Conservation (phyloP, 106 monocot species). For the Iris macrosiphon region DNA sequence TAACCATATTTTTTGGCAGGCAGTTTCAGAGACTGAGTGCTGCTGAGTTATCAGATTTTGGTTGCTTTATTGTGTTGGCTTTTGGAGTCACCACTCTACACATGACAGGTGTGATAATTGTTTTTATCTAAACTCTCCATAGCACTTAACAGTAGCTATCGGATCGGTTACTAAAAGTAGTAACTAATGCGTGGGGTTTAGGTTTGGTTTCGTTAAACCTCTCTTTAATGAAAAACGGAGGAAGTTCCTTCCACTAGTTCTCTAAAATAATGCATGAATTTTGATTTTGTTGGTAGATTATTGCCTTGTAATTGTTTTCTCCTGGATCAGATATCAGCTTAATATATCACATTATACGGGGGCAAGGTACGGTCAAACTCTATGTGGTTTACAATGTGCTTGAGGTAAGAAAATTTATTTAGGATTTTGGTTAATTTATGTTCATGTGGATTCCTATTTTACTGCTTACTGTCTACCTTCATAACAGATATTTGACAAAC, state of each 20-base stretch:
- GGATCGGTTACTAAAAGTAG: not conserved
- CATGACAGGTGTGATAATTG: slow-evolving; percentile 45
- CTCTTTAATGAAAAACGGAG: too few species aligned
- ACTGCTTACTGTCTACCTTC: slow-evolving; percentile 6
- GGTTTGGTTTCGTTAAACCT: too few species aligned
- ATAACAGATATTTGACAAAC: slow-evolving; percentile 89
- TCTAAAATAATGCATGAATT: too few species aligned
- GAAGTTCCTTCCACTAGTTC: too few species aligned
- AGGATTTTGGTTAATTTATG: not conserved
- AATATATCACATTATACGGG: slow-evolving; percentile 97
- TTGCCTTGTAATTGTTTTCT: slow-evolving; percentile 5
- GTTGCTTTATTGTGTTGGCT: slow-evolving; percentile 73
- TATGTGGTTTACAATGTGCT: slow-evolving; percentile 98
- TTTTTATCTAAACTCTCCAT: not conserved
- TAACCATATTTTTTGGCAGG: slow-evolving; percentile 37
- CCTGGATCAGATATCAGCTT: slow-evolving; percentile 81
- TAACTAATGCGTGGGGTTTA: slow-evolving; percentile 1
- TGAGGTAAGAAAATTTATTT: slow-evolving; percentile 50
- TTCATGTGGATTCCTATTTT: not conserved
- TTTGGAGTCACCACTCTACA: slow-evolving; percentile 67
- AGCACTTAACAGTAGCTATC: too few species aligned
- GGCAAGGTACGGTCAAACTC: slow-evolving; percentile 87
- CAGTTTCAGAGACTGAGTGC: slow-evolving; percentile 74
- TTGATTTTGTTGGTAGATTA: not conserved
- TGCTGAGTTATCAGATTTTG: slow-evolving; percentile 87